Evolutionary conservation across 768 basidiomycete genomes (phyloP).

Genomic region (Tulasnella sp.): DNA sequence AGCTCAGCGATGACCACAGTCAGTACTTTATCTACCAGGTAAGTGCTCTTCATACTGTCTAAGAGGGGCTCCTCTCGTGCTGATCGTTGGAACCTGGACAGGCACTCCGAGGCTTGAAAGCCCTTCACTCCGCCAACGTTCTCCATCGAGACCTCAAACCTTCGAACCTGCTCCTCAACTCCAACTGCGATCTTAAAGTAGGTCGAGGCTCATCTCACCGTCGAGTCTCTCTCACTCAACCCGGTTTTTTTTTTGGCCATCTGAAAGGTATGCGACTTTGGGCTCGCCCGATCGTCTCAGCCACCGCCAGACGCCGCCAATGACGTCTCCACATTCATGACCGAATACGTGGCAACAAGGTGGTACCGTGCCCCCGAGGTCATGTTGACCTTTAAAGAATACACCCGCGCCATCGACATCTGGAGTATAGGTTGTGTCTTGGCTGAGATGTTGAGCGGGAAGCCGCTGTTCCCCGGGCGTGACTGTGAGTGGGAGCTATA

Average conservation of each 20-base stretch:
- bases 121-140: conserved; percentile 92
- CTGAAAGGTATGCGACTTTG: conserved; percentile 68
- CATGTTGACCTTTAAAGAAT: conserved; percentile 99
- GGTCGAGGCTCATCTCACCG: background rate
- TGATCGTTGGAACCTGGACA: background rate
- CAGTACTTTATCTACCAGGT: conserved; percentile 72
- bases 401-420: conserved; percentile 83
- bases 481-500: conserved; percentile 50
- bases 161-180: conserved; percentile 40
- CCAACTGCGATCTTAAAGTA: conserved; percentile 42
- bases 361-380: conserved; percentile 99
- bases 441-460: conserved; percentile 96
- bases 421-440: conserved; percentile 85
- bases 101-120: conserved; percentile 91
- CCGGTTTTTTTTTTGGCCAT: background rate
- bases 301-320: conserved; percentile 28
- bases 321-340: conserved; percentile 61
- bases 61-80: background rate
- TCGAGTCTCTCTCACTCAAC: background rate
- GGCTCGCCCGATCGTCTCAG: conserved; percentile 68
- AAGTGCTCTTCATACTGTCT: conserved; percentile 21
- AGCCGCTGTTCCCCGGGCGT: conserved; percentile 93
- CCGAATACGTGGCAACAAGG: conserved; percentile 94
- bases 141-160: conserved; percentile 46
- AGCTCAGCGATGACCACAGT: conserved; percentile 91